Percentiles rank a stretch among this genome's conserved stretches.
Conservation (phyloP, 805 yeast species). For the Debaryomyces maramus region DNA sequence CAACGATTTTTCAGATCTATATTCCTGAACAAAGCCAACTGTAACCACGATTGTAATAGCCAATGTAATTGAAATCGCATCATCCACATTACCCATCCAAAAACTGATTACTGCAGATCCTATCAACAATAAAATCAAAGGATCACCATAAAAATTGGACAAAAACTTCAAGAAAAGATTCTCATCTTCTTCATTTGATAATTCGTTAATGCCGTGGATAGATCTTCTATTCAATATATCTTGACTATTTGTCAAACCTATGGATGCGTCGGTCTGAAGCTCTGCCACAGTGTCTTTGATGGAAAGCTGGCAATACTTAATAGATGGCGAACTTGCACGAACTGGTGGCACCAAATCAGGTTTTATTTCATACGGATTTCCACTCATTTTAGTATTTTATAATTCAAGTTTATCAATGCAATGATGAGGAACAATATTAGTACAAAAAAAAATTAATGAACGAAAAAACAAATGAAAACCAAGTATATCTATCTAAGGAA, state of each 20-base stretch:
- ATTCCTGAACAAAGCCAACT: constrained; percentile 97
- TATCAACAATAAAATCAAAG: constrained; percentile 80
- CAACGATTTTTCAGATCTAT: constrained; percentile 89
- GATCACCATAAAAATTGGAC: constrained; percentile 84
- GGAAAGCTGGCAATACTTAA: constrained; percentile 58
- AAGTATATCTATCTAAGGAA: not conserved
- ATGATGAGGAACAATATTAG: not conserved
- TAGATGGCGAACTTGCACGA: constrained; percentile 53
- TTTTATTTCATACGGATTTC: constrained; percentile 37
- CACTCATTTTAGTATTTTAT: constrained; percentile 30
- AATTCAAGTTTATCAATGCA: not conserved
- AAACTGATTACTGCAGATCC: constrained; percentile 88
- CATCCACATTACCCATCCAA: constrained; percentile 94
- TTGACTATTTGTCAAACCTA: constrained; percentile 66
- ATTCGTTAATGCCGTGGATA: constrained; percentile 79
- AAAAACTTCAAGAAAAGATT: constrained; percentile 69
- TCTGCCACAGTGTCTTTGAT: constrained; percentile 64
- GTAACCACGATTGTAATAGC: constrained; percentile 93
- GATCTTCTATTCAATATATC: constrained; percentile 73
- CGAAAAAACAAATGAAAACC: constrained; percentile 1
- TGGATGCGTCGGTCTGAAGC: constrained; percentile 56
- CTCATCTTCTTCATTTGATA: constrained; percentile 76
- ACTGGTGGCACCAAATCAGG: constrained; percentile 16
- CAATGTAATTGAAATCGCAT: constrained; percentile 88
- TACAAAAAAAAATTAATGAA: not conserved